These are phyloP conservation scores for Candida verbasci DNA, from an alignment of 805 yeast species.

Conservation along the genomic window DNA sequence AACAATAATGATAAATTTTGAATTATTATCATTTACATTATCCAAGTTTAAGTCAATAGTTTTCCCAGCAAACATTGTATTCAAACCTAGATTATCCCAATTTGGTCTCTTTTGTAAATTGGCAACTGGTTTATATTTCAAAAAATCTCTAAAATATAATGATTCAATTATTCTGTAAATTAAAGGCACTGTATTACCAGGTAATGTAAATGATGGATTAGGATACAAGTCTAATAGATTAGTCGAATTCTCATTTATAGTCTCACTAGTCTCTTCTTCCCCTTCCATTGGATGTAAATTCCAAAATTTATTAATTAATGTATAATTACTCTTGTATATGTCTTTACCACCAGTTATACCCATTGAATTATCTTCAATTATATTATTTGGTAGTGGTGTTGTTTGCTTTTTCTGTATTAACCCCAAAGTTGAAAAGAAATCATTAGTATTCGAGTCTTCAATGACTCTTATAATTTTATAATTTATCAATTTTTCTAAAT, in stretches of 20 bases:
- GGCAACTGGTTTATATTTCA: conserved; percentile 37
- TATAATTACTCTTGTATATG: conserved; percentile 27
- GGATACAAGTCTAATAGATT: conserved; percentile 32
- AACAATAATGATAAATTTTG: conserved; percentile 41
- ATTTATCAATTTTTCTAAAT: conserved; percentile 46
- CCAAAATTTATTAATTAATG: conserved; percentile 40
- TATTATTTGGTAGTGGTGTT: conserved; percentile 6
- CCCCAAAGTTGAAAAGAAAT: conserved; percentile 20
- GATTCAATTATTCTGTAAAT: conserved; percentile 65
- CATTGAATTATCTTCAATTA: conserved; percentile 14
- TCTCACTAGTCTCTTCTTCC: conserved; percentile 12
- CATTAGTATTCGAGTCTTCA: conserved; percentile 13
- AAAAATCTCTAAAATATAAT: conserved; percentile 53
- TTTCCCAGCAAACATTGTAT: conserved; percentile 39
- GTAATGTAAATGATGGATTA: conserved; percentile 59
- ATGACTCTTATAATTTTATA: conserved; percentile 43
- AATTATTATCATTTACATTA: conserved; percentile 13
- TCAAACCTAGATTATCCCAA: conserved; percentile 42
- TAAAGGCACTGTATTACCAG: conserved; percentile 77
- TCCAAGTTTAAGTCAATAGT: conserved; percentile 33
- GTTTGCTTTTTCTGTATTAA: conserved; percentile 8
- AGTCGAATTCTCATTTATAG: not conserved
- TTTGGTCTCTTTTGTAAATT: conserved; percentile 34
- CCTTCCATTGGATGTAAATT: conserved; percentile 42
- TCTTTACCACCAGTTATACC: conserved; percentile 33